These are phyloP conservation scores for Fraxinus dipetala DNA, from an alignment of 305 asterid species.

Conservation along the genomic window DNA sequence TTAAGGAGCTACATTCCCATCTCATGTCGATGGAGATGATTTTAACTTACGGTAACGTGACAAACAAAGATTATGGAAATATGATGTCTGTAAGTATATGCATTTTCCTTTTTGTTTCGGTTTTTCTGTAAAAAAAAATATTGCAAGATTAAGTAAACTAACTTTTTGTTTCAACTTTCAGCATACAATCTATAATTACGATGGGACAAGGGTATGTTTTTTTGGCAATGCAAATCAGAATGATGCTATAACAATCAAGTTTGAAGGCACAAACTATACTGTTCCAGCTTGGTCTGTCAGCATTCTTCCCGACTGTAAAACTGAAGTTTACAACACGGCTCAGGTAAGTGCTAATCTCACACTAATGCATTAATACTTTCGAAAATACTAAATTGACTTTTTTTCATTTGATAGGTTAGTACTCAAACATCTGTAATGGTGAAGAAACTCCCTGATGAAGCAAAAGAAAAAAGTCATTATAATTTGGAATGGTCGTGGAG, in stretches of 20 bases:
- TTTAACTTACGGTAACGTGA: slow-evolving; percentile 30
- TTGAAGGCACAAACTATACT: slow-evolving; percentile 29
- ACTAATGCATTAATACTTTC: not conserved
- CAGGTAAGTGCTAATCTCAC: slow-evolving; percentile 1
- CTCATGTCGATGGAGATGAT: slow-evolving; percentile 35
- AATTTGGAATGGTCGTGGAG: slow-evolving; percentile 36
- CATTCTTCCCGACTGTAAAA: slow-evolving; percentile 37
- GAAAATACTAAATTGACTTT: not conserved
- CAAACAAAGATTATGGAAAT: slow-evolving; percentile 18
- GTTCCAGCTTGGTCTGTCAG: slow-evolving; percentile 50
- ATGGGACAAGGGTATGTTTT: slow-evolving; percentile 34
- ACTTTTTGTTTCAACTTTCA: not conserved
- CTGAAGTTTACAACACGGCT: slow-evolving; percentile 40
- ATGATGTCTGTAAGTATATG: slow-evolving; percentile 22
- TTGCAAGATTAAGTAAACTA: no score
- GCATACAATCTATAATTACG: slow-evolving; percentile 25
- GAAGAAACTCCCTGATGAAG: slow-evolving; percentile 15
- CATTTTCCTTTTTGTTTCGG: not conserved
- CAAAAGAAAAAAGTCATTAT: slow-evolving; percentile 11
- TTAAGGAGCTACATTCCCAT: slow-evolving; percentile 34
- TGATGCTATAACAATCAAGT: slow-evolving; percentile 14
- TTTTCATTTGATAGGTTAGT: slow-evolving; percentile 24
- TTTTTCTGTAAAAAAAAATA: not conserved
- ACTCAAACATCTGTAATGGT: slow-evolving; percentile 18
- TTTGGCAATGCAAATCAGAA: slow-evolving; percentile 28